These are phyloP conservation scores for Gossypium turneri DNA, from an alignment of 345 rosid genomes.

Conservation along the genomic window DNA sequence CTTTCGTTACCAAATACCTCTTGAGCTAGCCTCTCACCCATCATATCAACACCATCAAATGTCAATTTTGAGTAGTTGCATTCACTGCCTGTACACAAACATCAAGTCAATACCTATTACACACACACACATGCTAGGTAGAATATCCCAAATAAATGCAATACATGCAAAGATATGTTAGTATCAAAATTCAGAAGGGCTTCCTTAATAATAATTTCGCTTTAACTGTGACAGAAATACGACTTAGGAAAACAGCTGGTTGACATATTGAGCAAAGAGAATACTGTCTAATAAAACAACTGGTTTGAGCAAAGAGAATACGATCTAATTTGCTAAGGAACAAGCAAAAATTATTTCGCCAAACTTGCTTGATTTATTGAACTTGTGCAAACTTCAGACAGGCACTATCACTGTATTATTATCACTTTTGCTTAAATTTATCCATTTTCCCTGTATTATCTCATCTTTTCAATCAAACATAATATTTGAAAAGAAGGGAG, in stretches of 20 bases:
- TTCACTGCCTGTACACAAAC: conserved; percentile 64
- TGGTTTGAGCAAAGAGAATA: neutral
- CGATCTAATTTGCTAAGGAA: neutral
- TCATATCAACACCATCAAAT: conserved; percentile 85
- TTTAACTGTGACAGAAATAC: neutral
- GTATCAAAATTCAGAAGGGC: neutral
- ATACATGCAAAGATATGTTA: neutral
- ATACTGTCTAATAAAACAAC: neutral
- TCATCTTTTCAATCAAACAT: neutral
- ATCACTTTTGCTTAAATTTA: neutral
- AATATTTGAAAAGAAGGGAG: conserved; percentile 1
- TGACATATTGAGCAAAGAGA: neutral
- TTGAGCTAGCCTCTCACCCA: conserved; percentile 90
- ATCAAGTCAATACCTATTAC: neutral
- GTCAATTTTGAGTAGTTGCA: conserved; percentile 72
- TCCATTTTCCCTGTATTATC: neutral
- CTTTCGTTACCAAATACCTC: conserved; percentile 51
- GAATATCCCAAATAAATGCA: neutral
- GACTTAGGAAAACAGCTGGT: neutral
- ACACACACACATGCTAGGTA: neutral
- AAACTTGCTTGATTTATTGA: neutral
- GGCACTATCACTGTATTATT: neutral
- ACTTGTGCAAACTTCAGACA: neutral
- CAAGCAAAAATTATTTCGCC: neutral
- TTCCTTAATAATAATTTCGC: neutral